These are phyloP conservation scores for Dactylorhiza incarnata DNA, from an alignment of 106 monocot species.

Conservation along the genomic window DNA sequence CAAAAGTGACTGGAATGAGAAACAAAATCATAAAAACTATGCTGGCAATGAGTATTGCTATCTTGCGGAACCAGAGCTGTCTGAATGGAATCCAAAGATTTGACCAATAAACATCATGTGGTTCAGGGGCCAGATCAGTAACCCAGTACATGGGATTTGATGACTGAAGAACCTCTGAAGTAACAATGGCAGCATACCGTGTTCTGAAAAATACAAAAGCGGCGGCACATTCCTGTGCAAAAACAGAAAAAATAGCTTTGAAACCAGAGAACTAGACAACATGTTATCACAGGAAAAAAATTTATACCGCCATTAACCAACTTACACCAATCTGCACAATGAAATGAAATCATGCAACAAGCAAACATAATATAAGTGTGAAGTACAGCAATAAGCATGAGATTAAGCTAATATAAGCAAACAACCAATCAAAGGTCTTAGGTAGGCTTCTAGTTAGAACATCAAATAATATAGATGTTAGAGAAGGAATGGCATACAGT, in stretches of 20 bases:
- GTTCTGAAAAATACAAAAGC: constrained; percentile 95
- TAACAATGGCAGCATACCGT: constrained; percentile 76
- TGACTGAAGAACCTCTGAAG: constrained; percentile 79
- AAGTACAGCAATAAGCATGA: neutral
- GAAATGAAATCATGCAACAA: constrained; percentile 2
- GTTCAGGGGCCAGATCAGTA: constrained; percentile 80
- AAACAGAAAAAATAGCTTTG: neutral
- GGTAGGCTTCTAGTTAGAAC: neutral
- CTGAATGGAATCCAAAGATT: constrained; percentile 90
- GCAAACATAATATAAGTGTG: neutral
- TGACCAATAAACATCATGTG: constrained; percentile 93
- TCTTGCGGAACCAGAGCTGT: constrained; percentile 83
- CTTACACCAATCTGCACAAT: neutral
- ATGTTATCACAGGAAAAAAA: no score
- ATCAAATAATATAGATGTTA: neutral
- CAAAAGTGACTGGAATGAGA: constrained; percentile 75
- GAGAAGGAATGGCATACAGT: neutral
- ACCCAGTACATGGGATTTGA: constrained; percentile 97
- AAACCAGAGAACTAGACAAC: neutral
- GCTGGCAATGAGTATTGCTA: constrained; percentile 59
- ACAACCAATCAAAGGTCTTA: neutral
- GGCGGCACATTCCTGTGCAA: constrained; percentile 70
- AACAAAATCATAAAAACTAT: constrained; percentile 81
- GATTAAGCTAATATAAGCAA: neutral
- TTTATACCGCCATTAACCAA: no score